These are phyloP conservation scores for Hyphopichia homilentoma DNA, from an alignment of 805 yeast genomes.

Conservation along the genomic window DNA sequence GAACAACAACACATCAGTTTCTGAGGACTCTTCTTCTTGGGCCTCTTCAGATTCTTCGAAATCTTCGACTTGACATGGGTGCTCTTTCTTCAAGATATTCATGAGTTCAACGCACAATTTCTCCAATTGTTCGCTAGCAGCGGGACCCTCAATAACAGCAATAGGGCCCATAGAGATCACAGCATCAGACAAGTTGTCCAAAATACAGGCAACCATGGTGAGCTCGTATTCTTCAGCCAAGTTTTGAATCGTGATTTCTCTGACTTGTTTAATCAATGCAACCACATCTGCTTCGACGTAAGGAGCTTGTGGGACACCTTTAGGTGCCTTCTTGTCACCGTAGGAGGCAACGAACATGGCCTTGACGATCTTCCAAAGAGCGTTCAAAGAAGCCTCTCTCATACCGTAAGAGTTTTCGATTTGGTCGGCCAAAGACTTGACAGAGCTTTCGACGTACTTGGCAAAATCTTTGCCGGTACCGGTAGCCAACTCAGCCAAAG, in stretches of 20 bases:
- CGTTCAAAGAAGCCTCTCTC: conserved; percentile 78
- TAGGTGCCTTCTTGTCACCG: conserved; percentile 50
- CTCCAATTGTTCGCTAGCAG: conserved; percentile 53
- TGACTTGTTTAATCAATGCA: conserved; percentile 59
- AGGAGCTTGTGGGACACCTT: conserved; percentile 59
- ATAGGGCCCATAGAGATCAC: conserved; percentile 69
- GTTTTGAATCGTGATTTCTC: conserved; percentile 59
- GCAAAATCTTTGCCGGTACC: conserved; percentile 83
- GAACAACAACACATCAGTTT: conserved; percentile 60
- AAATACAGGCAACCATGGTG: conserved; percentile 71
- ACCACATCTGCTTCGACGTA: conserved; percentile 57
- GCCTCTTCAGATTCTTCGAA: conserved; percentile 64
- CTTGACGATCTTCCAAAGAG: conserved; percentile 79
- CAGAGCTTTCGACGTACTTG: conserved; percentile 68
- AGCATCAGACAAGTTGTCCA: conserved; percentile 71
- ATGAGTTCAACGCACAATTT: conserved; percentile 66
- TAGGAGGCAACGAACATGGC: conserved; percentile 59
- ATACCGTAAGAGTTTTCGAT: conserved; percentile 86
- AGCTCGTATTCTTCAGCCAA: conserved; percentile 81
- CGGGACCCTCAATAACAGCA: conserved; percentile 59
- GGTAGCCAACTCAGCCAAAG: conserved; percentile 79
- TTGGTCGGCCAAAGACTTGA: conserved; percentile 63
- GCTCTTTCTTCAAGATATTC: conserved; percentile 75
- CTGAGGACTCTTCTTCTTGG: conserved; percentile 49
- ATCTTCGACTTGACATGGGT: conserved; percentile 71